Evolutionary conservation across 2,329 filamentous ascomycete genomes (phyloP).

Genomic region (Thielaviopsis cerberus): DNA sequence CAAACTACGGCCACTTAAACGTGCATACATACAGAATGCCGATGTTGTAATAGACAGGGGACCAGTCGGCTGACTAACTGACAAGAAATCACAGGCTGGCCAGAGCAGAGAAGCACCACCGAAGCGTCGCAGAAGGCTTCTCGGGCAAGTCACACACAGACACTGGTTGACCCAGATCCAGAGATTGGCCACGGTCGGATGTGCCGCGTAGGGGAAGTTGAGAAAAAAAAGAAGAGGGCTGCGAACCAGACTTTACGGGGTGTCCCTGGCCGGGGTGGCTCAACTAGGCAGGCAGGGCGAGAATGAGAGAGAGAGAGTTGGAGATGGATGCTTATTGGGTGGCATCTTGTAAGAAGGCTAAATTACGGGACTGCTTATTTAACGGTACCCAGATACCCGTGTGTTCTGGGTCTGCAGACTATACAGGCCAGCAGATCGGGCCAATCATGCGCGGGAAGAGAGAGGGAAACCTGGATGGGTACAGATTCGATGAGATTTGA

Average conservation of each 20-base stretch:
- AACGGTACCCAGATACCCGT: background rate
- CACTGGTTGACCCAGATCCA: background rate
- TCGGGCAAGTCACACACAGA: background rate
- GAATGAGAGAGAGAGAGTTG: background rate
- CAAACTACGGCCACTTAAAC: background rate
- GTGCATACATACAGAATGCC: background rate
- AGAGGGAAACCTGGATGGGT: background rate
- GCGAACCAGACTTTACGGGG: background rate
- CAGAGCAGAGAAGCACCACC: background rate
- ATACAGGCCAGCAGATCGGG: background rate
- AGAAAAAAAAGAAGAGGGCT: background rate
- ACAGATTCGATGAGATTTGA: background rate
- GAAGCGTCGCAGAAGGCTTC: no score
- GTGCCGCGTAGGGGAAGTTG: background rate
- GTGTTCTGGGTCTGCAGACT: background rate
- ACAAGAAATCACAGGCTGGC: background rate
- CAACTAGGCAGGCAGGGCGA: background rate
- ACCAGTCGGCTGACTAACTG: background rate
- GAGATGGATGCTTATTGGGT: no score
- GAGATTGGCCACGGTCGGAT: background rate
- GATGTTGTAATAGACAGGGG: background rate
- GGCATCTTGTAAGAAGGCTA: background rate
- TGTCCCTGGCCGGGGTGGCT: no score
- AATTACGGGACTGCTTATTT: background rate
- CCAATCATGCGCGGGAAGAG: background rate